These are phyloP conservation scores for Paracorniculantispora psalliotae DNA, from an alignment of 2,329 filamentous ascomycete genomes.

Conservation along the genomic window DNA sequence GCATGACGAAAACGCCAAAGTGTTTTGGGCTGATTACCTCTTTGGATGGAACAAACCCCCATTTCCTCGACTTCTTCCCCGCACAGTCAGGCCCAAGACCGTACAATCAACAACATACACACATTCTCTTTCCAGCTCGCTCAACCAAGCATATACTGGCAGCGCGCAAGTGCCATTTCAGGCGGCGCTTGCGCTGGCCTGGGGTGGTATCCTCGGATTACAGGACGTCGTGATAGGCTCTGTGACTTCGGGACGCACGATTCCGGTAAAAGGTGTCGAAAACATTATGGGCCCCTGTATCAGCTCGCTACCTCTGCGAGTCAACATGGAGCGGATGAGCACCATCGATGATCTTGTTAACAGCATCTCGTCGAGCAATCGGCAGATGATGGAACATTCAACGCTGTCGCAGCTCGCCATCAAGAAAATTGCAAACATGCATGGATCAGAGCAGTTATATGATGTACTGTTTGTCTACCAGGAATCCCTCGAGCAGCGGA, in stretches of 20 bases:
- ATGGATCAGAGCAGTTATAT: slow-evolving; percentile 58
- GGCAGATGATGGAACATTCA: slow-evolving; percentile 59
- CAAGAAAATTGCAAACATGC: slow-evolving; percentile 52
- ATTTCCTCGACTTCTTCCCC: slow-evolving; percentile 45
- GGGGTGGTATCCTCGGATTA: slow-evolving; percentile 58
- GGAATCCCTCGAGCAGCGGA: slow-evolving; percentile 53
- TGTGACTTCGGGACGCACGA: slow-evolving; percentile 74
- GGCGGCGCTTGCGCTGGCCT: slow-evolving; percentile 60
- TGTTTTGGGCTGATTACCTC: slow-evolving; percentile 69
- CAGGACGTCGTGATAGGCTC: slow-evolving; percentile 69
- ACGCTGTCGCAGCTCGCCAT: slow-evolving; percentile 64
- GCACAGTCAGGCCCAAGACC: neutral
- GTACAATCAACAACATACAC: neutral
- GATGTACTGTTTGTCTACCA: slow-evolving; percentile 83
- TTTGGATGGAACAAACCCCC: slow-evolving; percentile 47
- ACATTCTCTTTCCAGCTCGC: neutral
- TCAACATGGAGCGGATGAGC: slow-evolving; percentile 48
- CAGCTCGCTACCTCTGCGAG: slow-evolving; percentile 66
- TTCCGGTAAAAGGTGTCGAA: slow-evolving; percentile 67
- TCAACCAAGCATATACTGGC: neutral
- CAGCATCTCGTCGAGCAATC: slow-evolving; percentile 60
- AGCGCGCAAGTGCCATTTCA: slow-evolving; percentile 73
- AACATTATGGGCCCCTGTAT: slow-evolving; percentile 76
- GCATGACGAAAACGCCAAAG: slow-evolving; percentile 38
- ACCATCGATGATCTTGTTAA: slow-evolving; percentile 57